A percentile compares a stretch with the other conserved stretches of the same genome.
Conservation (phyloP, 306 rosid genomes). For the Erythrophleum fordii region DNA sequence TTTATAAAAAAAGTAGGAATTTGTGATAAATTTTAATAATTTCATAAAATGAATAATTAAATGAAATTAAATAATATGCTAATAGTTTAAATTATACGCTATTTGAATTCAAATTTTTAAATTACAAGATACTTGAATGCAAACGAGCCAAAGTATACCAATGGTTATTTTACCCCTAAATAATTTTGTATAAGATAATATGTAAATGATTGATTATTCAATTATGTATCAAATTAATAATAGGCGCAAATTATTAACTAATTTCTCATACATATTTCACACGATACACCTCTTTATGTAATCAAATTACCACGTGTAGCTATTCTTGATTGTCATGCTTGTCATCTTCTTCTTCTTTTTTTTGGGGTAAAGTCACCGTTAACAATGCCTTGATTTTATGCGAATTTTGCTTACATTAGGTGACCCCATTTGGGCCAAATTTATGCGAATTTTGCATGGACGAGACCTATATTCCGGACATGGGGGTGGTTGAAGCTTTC, state of each 20-base stretch:
- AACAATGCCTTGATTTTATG: conserved; percentile 48
- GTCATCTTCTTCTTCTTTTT: neutral
- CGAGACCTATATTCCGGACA: conserved; percentile 35
- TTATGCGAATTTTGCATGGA: conserved; percentile 12
- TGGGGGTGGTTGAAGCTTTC: conserved; percentile 31
- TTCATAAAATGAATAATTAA: no score
- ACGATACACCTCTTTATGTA: conserved; percentile 29
- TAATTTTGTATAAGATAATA: no score
- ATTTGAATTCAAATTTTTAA: no score
- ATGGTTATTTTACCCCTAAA: no score
- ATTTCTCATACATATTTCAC: conserved; percentile 13
- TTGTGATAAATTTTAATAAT: no score
- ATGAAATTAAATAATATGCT: no score
- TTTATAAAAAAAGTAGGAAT: no score
- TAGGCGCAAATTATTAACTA: neutral
- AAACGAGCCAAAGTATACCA: no score
- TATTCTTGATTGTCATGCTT: conserved; percentile 21
- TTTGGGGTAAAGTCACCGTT: neutral
- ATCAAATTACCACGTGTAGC: conserved; percentile 2
- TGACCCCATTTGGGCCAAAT: conserved; percentile 36
- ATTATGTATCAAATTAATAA: no score
- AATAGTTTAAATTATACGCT: no score
- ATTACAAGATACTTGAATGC: no score
- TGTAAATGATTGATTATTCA: no score
- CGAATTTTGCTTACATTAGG: neutral